Base-by-base conservation (phyloP, 768 basidiomycete species). In the Trametes punicea region DNA sequence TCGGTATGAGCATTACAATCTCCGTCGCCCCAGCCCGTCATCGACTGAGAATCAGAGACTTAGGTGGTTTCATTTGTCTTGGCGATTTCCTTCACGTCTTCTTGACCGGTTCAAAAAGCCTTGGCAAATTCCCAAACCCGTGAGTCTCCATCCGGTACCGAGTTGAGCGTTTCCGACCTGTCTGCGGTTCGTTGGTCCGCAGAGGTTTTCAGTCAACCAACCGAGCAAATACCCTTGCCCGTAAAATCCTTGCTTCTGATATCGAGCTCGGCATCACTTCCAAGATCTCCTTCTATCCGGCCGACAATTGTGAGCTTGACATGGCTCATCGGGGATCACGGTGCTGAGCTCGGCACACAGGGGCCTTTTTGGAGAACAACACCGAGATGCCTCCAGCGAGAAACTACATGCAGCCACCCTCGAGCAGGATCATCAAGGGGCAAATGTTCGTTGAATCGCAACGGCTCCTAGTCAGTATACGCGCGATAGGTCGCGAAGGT, bases 1-100 rank as follows among this genome's bases (percentile, higher is more conserved):
- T 79, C 52, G 84, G 84, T 78, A 41, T n/a, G 75, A 55, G 5
- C 15, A 31, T 6, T 31, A 31, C 6, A 31, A 31, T 31, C 8
- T 31, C 13, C 31, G 7, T 7, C 13, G 31, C 31, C 7, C 13
- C 8, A 31, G 7, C 31, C 8, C 31, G 8, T 8, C 31, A 2
- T 31, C 13, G 31, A 31, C 13, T 31, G 7, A 13, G 13, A 11
- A 15, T 3, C n/a, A 10, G 9, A 9, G 15, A 34, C n/a, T 42
- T 23, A 83, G 83, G 83, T 53, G 84, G 84, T 23, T 82, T 77
- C 52, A 74, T 85, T 7, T 85, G 84, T 64, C 74, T 85, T 8
- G 83, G 82, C 3, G 74, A 79, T 34, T 85, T 83, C 72, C 69
- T 87, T 40, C 81, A 83, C 60, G 75, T 76, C 47, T 83, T 74